These are phyloP conservation scores for Hemileccinum impolitum DNA, from an alignment of 768 basidiomycete species.

Conservation along the genomic window DNA sequence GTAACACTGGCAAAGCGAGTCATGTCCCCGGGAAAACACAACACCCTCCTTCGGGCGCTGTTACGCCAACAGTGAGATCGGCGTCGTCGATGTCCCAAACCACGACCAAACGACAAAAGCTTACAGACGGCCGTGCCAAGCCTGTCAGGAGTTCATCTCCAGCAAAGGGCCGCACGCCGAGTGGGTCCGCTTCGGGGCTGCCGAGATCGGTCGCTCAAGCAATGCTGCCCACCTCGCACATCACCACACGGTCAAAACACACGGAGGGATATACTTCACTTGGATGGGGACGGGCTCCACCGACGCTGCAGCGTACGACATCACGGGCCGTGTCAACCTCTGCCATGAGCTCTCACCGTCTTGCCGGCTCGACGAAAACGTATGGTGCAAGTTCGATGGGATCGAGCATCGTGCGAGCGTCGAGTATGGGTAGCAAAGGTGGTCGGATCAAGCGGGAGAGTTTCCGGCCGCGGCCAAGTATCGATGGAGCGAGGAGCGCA, in stretches of 20 bases:
- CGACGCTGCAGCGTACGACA: conserved; percentile 28
- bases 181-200: conserved; percentile 15
- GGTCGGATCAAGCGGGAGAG: conserved; percentile 65
- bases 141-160: conserved; percentile 23
- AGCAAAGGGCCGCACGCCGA: conserved; percentile 28
- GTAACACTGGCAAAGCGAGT: conserved; percentile 13
- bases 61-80: conserved; percentile 64
- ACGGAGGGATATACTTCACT: conserved; percentile 24
- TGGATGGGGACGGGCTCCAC: conserved; percentile 36
- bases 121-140: conserved; percentile 39
- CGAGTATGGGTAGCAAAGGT: conserved; percentile 42
- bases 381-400: conserved; percentile 10
- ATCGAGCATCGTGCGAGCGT: conserved; percentile 10
- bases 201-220: conserved; percentile 9
- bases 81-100: conserved; percentile 38
- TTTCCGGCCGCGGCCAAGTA: conserved; percentile 78
- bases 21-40: conserved; percentile 32
- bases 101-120: conserved; percentile 61
- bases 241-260: conserved; percentile 28
- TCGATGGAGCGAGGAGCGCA: conserved; percentile 40
- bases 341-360: conserved; percentile 8
- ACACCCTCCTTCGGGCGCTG: conserved; percentile 30
- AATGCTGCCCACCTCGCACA: conserved; percentile 6
- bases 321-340: conserved; percentile 19
- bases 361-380: conserved; percentile 11